Evolutionary conservation across 257 asterid genomes (phyloP), one percentile per base, ranked within the genome.

Genomic region (Cordia subcordata): DNA sequence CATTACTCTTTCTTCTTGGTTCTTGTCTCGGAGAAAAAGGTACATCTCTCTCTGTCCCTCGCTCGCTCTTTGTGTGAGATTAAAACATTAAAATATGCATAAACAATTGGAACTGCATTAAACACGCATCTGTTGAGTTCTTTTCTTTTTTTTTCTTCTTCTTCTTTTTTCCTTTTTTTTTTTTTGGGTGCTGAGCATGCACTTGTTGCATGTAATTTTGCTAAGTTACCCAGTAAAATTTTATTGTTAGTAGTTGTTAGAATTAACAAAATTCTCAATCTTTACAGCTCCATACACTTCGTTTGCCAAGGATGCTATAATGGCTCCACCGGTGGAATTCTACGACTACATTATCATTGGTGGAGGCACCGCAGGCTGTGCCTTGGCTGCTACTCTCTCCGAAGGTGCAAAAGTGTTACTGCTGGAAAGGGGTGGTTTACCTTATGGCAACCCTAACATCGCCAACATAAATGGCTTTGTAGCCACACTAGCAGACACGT

Each of bases 341-440:
- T 83, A 75, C 63, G 95, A 87, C 55, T 87, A 90, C 79, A 90
- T 90, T 33, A 40, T 90, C 10, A 20, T 85, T 39, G 96, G 98
- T 0, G 96, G 96, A 8, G 96, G 98, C 21, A 80, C 96, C 5
- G 79, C 89, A 8, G 98, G 98, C 0, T 87, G 96, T 69, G 85
- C 87, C 0, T 59, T 87, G 45, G 91, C 96, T 1, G 91, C 96
- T 0, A 87, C 96, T 5, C 87, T 87, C 17, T 90, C 98, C 5
- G 58, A 65, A 57, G 68, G 78, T 59, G 22, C 89, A 4, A 76
- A 23, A n/a, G 95, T 90, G 5, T 64, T 85, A 0, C 56, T 90
- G 27, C 77, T 90, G 11, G 98, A 90, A 70, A 63, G 98, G 39
- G 97, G 97, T 39, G 94, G 86, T 10, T 64, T 87, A 13, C 96